Evolutionary conservation across 2,329 filamentous ascomycete species (phyloP), one percentile per base, ranked within the genome.

Genomic region (Aspergillus hiratsukae): DNA sequence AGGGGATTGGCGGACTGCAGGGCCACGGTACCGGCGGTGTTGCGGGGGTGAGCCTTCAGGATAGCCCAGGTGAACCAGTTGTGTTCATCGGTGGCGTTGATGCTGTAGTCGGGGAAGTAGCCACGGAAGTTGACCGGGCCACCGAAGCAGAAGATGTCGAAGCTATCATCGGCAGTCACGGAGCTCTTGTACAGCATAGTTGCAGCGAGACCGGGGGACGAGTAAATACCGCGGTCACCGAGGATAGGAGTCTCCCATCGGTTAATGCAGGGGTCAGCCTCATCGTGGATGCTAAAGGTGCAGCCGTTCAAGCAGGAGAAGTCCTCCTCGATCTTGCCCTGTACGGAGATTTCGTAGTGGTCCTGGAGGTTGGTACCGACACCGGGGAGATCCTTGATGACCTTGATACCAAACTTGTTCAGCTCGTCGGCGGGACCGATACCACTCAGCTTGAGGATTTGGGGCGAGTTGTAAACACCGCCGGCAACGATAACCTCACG

Each of bases 321-420:
- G 54, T 72, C 81, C 81, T 48, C 81, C 82, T 58, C 59, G 17
- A 55, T n/a, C 3, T 61, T 57, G 35, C 59, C 63, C 28, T 65
- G 59, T 7, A 70, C 65, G 3, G 57, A 53, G 48, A 62, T 64
- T 25, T 70, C 66, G 19, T 70, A 70, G 59, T 85, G 84, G 65
- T 89, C 85, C 57, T 85, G 76, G 3, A 89, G 76, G 71, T 88
- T 85, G 56, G 80, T 81, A 4, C 86, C 86, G 3, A 89, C 85
- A 48, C 86, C 83, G 1, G 81, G 81, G 0, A 83, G 80, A 58
- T 87, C 78, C 3, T 79, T 74, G 19, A 86, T 61, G 0, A 82
- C 71, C 1, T 76, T 65, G 59, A 88, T 87, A 17, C 75, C 71
- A 64, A 82, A 78, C 53, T 75, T 74, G 21, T 76, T 60, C 4